These are phyloP conservation scores for Phaeolepiota aurea DNA, from an alignment of 768 basidiomycete species.

Conservation along the genomic window DNA sequence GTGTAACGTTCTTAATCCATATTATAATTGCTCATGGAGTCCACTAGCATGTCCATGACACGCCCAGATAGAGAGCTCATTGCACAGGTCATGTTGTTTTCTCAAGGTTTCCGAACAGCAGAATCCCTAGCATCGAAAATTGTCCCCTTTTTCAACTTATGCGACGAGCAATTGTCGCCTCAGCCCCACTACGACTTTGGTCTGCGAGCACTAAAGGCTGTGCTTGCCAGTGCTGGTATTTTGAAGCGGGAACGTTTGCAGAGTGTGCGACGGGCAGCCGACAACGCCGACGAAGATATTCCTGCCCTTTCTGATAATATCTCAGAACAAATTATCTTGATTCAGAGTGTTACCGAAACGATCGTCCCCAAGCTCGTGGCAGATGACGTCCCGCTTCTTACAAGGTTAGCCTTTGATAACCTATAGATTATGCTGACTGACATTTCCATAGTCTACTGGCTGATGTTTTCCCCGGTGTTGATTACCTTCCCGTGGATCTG, in stretches of 20 bases:
- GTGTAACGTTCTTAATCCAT: constrained; percentile 19
- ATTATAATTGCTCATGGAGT: constrained; percentile 8
- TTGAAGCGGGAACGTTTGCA: constrained; percentile 87
- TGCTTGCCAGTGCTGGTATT: constrained; percentile 94
- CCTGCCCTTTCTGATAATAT: constrained; percentile 58
- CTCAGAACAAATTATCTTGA: constrained; percentile 93
- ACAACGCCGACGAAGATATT: constrained; percentile 30
- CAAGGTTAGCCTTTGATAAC: constrained; percentile 47
- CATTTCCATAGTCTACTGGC: constrained; percentile 61
- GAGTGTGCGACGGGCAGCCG: constrained; percentile 29
- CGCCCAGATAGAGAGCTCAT: constrained; percentile 97
- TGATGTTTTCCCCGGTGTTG: constrained; percentile 96
- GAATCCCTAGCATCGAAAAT: constrained; percentile 97
- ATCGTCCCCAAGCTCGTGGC: constrained; percentile 98
- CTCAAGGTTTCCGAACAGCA: constrained; percentile 97
- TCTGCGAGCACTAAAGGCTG: constrained; percentile 93
- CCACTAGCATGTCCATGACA: constrained; percentile 92
- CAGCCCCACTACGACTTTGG: constrained; percentile 99
- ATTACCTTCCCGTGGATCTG: constrained; percentile 84
- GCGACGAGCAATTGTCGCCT: constrained; percentile 91
- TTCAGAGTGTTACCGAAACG: constrained; percentile 97
- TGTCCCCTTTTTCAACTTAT: constrained; percentile 98
- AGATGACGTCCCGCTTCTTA: constrained; percentile 91
- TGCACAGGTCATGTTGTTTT: constrained; percentile 99
- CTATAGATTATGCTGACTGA: constrained; percentile 3